Evolutionary conservation across 768 basidiomycete genomes (phyloP).

Genomic region (Favolaschia claudopus): DNA sequence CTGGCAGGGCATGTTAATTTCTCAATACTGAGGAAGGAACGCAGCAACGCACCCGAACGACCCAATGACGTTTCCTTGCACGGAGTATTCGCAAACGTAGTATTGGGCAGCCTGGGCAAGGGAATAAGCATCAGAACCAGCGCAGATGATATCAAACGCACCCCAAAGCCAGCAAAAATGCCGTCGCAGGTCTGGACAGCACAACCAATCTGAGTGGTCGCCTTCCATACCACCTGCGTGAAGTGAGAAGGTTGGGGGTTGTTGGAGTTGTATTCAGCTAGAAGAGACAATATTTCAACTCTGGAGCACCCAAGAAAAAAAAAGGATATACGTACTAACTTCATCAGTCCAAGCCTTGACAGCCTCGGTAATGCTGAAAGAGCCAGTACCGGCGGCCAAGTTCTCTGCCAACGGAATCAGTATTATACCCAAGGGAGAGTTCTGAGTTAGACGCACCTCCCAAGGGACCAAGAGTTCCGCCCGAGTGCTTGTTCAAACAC

Average conservation of each 20-base stretch:
- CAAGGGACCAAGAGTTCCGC: conserved; percentile 65
- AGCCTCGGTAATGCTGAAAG: conserved; percentile 56
- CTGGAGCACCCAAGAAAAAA: background rate
- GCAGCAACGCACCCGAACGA: conserved; percentile 60
- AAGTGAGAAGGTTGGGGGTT: conserved; percentile 72
- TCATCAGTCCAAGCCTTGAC: conserved; percentile 73
- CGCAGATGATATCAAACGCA: conserved; percentile 38
- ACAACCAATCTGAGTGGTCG: conserved; percentile 67
- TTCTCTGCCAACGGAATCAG: conserved; percentile 58
- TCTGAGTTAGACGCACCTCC: conserved; percentile 55
- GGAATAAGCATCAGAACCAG: background rate
- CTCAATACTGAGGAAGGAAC: background rate
- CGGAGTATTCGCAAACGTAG: conserved; percentile 75
- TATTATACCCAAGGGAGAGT: background rate
- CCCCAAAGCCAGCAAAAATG: conserved; percentile 67
- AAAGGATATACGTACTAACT: conserved; percentile 54
- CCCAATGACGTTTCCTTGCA: conserved; percentile 70
- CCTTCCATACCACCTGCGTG: conserved; percentile 83
- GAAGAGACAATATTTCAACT: background rate
- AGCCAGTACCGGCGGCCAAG: conserved; percentile 75
- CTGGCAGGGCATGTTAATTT: conserved; percentile 32
- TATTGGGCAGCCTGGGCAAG: conserved; percentile 57
- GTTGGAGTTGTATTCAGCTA: conserved; percentile 63
- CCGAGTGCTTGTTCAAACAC: conserved; percentile 76
- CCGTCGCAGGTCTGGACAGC: conserved; percentile 63